Conservation (phyloP, 164 flowering plant species). For the Berberis vulgaris region DNA sequence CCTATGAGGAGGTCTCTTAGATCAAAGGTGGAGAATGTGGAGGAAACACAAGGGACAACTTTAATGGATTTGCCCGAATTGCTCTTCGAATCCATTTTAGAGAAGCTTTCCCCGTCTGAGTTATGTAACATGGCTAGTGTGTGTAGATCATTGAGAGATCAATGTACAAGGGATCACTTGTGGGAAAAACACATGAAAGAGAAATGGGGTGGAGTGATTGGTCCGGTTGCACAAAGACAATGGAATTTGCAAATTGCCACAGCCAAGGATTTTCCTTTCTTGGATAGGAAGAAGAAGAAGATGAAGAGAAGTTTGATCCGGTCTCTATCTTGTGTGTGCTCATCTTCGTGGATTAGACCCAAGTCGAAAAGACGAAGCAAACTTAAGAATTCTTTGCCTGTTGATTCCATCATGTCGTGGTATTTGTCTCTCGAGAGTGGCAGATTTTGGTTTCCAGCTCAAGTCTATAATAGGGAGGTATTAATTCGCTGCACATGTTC, state of each 20-base stretch:
- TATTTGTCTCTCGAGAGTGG: conserved; percentile 74
- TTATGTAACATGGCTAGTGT: conserved; percentile 69
- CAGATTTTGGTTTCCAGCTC: conserved; percentile 86
- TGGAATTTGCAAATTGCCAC: conserved; percentile 61
- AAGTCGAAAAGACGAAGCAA: conserved; percentile 18
- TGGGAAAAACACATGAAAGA: conserved; percentile 81
- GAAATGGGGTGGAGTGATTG: conserved; percentile 75
- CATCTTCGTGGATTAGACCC: conserved; percentile 39
- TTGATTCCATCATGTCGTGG: conserved; percentile 59
- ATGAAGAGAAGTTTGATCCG: conserved; percentile 29
- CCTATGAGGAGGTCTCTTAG: conserved; percentile 19
- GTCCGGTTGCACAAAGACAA: conserved; percentile 56
- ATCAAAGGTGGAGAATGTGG: conserved; percentile 27
- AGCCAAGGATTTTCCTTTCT: conserved; percentile 18
- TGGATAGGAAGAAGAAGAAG: conserved; percentile 5
- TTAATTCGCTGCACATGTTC: neutral
- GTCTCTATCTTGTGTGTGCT: conserved; percentile 35
- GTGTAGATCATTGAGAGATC: conserved; percentile 65
- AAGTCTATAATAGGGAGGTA: conserved; percentile 95
- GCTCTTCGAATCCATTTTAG: conserved; percentile 74
- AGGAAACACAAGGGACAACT: conserved; percentile 25
- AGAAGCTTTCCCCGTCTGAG: conserved; percentile 57
- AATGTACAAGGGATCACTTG: conserved; percentile 60
- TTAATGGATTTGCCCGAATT: conserved; percentile 83
- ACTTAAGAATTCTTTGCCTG: conserved; percentile 28